A percentile compares a stretch with the other conserved stretches of the same genome.
phyloP scores from a whole-genome alignment of 2,329 filamentous ascomycete genomes.

The Exophiala bonariae region DNA sequence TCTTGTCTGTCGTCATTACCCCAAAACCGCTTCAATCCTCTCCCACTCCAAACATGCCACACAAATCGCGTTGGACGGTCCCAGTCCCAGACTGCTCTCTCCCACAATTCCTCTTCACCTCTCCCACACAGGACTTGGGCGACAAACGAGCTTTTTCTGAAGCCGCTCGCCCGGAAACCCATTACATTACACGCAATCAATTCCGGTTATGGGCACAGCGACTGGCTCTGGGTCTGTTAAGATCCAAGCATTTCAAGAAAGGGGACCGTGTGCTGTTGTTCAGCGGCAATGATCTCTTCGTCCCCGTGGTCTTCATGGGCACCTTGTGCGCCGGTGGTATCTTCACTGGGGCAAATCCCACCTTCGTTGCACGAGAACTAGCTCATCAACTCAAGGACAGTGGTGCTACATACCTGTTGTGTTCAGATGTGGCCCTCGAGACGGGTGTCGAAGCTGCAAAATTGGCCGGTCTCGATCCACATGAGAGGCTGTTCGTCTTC shows the following conservation, averaged over 20 bases:
- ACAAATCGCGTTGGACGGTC: constrained; percentile 45
- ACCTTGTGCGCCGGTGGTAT: constrained; percentile 71
- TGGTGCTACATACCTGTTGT: constrained; percentile 64
- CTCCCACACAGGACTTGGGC: constrained; percentile 39
- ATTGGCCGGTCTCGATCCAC: constrained; percentile 18
- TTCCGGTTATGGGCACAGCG: constrained; percentile 68
- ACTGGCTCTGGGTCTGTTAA: constrained; percentile 63
- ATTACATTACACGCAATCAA: constrained; percentile 59
- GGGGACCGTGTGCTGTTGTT: constrained; percentile 72
- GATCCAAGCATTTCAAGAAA: constrained; percentile 56
- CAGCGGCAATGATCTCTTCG: constrained; percentile 68
- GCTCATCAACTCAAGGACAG: constrained; percentile 70
- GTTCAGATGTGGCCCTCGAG: constrained; percentile 34
- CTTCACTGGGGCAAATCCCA: constrained; percentile 70
- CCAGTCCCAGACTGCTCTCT: constrained; percentile 44
- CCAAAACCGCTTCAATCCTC: not conserved
- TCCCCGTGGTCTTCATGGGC: constrained; percentile 66
- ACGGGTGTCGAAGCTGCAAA: constrained; percentile 26
- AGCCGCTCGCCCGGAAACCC: constrained; percentile 61
- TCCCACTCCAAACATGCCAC: constrained; percentile 40
- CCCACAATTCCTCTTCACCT: constrained; percentile 47
- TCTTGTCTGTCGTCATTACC: no score
- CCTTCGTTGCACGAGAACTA: constrained; percentile 66
- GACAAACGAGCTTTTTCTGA: constrained; percentile 54
- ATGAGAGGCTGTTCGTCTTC: constrained; percentile 25